Evolutionary conservation across 176 grass and related monocot genomes (phyloP), one percentile per base, ranked within the genome.

Genomic region (Musa schizocarpa): DNA sequence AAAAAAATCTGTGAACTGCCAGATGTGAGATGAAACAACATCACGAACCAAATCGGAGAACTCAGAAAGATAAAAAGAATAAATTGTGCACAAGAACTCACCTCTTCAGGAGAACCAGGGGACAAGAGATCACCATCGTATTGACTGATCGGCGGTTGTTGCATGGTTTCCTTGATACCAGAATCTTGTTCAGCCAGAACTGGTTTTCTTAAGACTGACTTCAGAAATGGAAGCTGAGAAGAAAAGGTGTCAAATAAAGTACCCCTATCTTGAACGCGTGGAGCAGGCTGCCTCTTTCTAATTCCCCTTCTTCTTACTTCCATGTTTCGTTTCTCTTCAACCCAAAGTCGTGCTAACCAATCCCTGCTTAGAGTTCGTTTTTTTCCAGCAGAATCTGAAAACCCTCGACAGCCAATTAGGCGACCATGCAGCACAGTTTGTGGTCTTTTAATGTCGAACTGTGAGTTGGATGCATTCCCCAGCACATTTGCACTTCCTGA

Each of bases 261-360:
- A 19, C 14, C 14, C 11, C 16, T 13, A 50, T 71, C 65, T 71
- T 71, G 26, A 71, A 13, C 29, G 51, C 3, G 14, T 51, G 16
- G 19, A 70, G 34, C 68, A 20, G 17, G 17, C 21, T 49, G 27
- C 9, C 26, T 70, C 20, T 34, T 49, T 50, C 24, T 59, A 10
- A 12, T 70, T 70, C 53, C 63, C 7, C 62, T 71, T 65, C 53
- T 71, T 65, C 53, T 56, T 7, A 51, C 66, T 8, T 59, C 50
- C 26, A 13, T 50, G 13, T 65, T 70, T 24, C 52, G 68, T 5
- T 56, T 59, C 17, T 79, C 53, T 58, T 71, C 77, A 8, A 21
- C 20, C 77, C 77, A 79, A 79, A 79, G 53, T 26, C 54, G 65
- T 50, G 77, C 27, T 23, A 71, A 57, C 77, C 77, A 79, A 19